Evolutionary conservation across 108 stramenopile genomes (phyloP).

Genomic region (Tribonema minus): DNA sequence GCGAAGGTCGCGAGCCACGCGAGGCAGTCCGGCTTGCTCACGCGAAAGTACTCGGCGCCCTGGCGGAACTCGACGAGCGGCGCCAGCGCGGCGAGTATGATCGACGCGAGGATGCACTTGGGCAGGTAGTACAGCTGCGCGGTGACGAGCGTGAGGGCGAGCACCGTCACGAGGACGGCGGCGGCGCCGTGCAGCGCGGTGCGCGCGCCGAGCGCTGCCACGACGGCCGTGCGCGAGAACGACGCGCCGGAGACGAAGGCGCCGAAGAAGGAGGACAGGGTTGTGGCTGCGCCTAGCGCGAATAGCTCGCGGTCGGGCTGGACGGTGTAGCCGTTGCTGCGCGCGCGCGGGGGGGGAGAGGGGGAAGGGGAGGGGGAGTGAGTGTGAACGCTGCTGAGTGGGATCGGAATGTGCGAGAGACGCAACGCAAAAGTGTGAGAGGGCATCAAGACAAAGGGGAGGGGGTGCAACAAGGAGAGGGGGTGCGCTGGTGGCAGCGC

Average conservation of each 20-base stretch:
- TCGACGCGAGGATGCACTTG: conserved; percentile 32
- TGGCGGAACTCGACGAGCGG: conserved; percentile 48
- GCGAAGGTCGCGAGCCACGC: too few relatives aligned
- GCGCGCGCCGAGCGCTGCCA: conserved; percentile 62
- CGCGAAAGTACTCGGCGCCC: too few relatives aligned
- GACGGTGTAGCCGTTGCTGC: too few relatives aligned
- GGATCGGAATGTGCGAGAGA: too few relatives aligned
- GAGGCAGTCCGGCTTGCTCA: too few relatives aligned
- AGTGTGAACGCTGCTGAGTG: too few relatives aligned
- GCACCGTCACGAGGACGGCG: conserved; percentile 60
- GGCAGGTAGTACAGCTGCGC: conserved; percentile 70
- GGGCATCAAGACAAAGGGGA: too few relatives aligned
- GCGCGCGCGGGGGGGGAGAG: too few relatives aligned
- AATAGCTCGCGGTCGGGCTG: neutral
- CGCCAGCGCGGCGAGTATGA: conserved; percentile 34
- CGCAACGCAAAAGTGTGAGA: too few relatives aligned
- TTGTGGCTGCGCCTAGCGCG: neutral
- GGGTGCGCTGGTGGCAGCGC: too few relatives aligned
- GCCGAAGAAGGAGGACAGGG: neutral
- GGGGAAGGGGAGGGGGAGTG: too few relatives aligned
- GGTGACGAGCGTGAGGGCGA: conserved; percentile 69
- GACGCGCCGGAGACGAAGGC: neutral
- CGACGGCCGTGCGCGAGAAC: conserved; percentile 63
- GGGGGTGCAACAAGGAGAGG: too few relatives aligned
- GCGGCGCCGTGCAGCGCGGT: conserved; percentile 65